phyloP scores from a whole-genome alignment of 768 basidiomycete species.

The Pleurotus eryngii region DNA sequence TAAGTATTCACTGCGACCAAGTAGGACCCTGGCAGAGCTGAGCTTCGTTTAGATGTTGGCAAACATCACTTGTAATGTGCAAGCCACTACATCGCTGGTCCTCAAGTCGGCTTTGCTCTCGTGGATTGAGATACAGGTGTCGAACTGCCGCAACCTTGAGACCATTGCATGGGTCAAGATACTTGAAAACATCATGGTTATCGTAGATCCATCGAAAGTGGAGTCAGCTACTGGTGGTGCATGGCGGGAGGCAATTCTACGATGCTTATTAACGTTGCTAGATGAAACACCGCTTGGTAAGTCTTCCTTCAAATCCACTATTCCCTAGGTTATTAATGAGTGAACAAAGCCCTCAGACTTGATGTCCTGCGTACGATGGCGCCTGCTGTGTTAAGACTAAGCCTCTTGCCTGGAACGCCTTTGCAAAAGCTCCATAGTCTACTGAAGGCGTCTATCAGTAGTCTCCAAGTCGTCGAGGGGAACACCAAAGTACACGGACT shows the following conservation, averaged over 20 bases:
- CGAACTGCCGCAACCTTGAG: conserved; percentile 32
- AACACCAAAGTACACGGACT: neutral
- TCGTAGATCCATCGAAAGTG: conserved; percentile 48
- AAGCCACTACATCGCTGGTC: conserved; percentile 69
- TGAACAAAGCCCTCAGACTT: conserved; percentile 10
- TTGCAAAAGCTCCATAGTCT: conserved; percentile 24
- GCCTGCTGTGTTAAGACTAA: conserved; percentile 32
- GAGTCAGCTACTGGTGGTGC: conserved; percentile 52
- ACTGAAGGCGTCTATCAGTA: conserved; percentile 23
- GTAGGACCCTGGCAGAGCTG: neutral
- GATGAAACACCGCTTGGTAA: conserved; percentile 13
- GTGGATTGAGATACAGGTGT: conserved; percentile 81
- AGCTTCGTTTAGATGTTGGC: conserved; percentile 55
- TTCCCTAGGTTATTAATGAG: conserved; percentile 4
- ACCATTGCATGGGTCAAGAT: conserved; percentile 62
- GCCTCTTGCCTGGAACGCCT: conserved; percentile 27
- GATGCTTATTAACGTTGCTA: conserved; percentile 47
- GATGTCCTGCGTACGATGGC: conserved; percentile 16
- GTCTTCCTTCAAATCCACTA: conserved; percentile 10
- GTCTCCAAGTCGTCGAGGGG: conserved; percentile 27
- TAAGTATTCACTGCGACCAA: conserved; percentile 24
- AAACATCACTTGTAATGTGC: conserved; percentile 65
- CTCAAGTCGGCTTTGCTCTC: conserved; percentile 68
- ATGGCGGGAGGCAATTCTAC: conserved; percentile 54
- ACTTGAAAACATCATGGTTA: conserved; percentile 57